phyloP scores from a whole-genome alignment of 352 stramenopile genomes.

The Pythium aphanidermatum region DNA sequence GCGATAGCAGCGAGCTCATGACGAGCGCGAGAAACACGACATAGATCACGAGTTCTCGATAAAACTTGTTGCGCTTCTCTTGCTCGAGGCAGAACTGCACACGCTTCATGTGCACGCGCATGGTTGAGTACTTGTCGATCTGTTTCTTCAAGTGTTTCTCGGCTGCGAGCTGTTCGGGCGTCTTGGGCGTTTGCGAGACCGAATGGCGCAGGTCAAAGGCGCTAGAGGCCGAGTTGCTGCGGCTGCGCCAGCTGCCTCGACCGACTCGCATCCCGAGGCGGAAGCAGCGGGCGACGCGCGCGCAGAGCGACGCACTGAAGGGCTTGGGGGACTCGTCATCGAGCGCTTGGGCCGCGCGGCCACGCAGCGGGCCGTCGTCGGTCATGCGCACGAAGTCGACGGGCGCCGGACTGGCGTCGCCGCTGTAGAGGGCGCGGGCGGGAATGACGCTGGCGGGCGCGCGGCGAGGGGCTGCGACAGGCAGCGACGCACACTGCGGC shows the following conservation, averaged over 20 bases:
- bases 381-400: constrained; percentile 18
- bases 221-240: constrained; percentile 11
- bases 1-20: constrained; percentile 51
- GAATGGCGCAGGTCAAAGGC: constrained; percentile 8
- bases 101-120: constrained; percentile 82
- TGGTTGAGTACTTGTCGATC: constrained; percentile 52
- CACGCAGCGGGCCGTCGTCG: constrained; percentile 8
- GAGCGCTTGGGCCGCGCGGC: constrained; percentile 1
- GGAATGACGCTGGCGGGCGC: neutral
- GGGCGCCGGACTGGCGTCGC: constrained; percentile 3
- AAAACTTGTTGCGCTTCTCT: constrained; percentile 81
- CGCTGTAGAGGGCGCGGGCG: neutral
- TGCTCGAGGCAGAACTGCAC: constrained; percentile 75
- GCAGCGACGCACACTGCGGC: too few relatives aligned
- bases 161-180: constrained; percentile 32
- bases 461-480: neutral
- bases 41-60: constrained; percentile 72
- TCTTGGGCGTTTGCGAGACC: constrained; percentile 1
- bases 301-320: constrained; percentile 1
- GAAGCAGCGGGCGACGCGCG: constrained; percentile 2
- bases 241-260: neutral
- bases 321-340: constrained; percentile 9
- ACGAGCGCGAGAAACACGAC: constrained; percentile 60
- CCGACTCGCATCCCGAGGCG: constrained; percentile 1
- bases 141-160: constrained; percentile 17